Conservation (phyloP, 768 basidiomycete genomes). For the Heimioporus sp. region DNA sequence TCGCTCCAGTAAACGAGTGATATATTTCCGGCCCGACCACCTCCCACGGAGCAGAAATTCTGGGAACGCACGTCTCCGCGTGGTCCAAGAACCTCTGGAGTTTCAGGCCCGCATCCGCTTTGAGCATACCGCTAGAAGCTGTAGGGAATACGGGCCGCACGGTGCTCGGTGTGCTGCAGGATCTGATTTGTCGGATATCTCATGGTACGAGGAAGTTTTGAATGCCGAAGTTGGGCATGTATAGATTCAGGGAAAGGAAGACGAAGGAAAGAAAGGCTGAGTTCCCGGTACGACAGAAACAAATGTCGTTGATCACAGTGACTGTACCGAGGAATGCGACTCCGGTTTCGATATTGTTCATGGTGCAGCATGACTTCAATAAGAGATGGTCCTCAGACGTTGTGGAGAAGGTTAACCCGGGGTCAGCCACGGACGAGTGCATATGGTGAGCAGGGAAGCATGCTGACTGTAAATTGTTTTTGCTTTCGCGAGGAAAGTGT, state of each 20-base stretch:
- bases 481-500: no score
- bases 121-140: background rate
- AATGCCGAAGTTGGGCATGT: constrained; percentile 32
- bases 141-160: no score
- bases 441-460: no score
- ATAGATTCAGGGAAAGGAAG: constrained; percentile 30
- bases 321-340: constrained; percentile 9
- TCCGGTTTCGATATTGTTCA: constrained; percentile 8
- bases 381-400: no score
- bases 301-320: background rate
- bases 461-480: no score
- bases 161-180: no score
- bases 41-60: constrained; percentile 21
- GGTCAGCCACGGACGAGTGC: no score
- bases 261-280: no score
- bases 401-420: no score
- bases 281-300: no score
- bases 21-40: background rate
- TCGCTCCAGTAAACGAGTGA: background rate
- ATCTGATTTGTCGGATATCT: no score
- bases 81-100: constrained; percentile 32
- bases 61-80: constrained; percentile 22
- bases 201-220: no score
- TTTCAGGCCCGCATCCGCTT: constrained; percentile 25
- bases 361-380: background rate